These are phyloP conservation scores for Termitomyces bulborhizus DNA, from an alignment of 768 basidiomycete species.

Conservation along the genomic window DNA sequence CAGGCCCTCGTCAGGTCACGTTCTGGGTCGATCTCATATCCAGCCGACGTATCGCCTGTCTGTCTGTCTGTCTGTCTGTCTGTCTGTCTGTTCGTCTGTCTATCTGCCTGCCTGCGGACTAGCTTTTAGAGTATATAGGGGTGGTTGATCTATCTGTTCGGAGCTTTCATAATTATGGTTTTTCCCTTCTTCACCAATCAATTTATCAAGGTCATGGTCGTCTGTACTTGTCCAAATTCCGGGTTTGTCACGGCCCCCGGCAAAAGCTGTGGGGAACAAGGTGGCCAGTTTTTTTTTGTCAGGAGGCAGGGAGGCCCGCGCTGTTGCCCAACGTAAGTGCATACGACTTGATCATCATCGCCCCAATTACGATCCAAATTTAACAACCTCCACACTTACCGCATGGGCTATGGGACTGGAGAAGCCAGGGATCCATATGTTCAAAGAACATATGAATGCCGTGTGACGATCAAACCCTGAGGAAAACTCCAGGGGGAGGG, in stretches of 20 bases:
- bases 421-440: not conserved
- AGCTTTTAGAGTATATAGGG: not conserved
- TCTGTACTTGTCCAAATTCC: not conserved
- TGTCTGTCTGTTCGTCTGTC: no score
- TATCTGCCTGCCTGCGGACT: not conserved
- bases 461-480: constrained; percentile 7
- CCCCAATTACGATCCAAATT: not conserved
- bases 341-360: not conserved
- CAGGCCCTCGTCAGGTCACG: constrained; percentile 11
- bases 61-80: no score
- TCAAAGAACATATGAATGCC: not conserved
- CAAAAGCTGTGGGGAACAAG: not conserved
- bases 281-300: not conserved
- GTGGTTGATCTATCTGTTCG: not conserved
- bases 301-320: not conserved
- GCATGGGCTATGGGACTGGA: constrained; percentile 5
- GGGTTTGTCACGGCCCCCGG: not conserved
- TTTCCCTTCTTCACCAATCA: not conserved
- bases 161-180: not conserved
- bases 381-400: not conserved
- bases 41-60: not conserved
- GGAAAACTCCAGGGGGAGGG: constrained; percentile 1
- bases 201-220: not conserved
- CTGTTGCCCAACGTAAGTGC: not conserved
- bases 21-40: constrained; percentile 7